A percentile compares a stretch with the other conserved stretches of the same genome.
phyloP scores from a whole-genome alignment of 164 flowering plant genomes.

The Chloranthus sessilifolius region DNA sequence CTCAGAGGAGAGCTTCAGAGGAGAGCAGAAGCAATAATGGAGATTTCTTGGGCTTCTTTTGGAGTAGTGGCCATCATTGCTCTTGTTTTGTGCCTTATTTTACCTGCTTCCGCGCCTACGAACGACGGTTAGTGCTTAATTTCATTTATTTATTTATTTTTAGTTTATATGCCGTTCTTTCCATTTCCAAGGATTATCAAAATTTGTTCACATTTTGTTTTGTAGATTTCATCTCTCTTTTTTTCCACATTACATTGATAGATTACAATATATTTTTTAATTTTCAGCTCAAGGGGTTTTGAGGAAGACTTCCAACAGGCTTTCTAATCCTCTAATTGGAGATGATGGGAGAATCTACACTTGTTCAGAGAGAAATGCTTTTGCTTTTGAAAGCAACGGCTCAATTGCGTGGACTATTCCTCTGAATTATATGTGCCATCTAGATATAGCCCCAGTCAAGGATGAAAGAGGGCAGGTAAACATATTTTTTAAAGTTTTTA shows the following conservation, averaged over 20 bases:
- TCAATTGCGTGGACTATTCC: slow-evolving; percentile 61
- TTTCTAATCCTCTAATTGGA: slow-evolving; percentile 62
- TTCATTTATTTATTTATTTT: too few relatives aligned
- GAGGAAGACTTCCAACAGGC: slow-evolving; percentile 29
- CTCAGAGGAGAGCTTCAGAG: too few relatives aligned
- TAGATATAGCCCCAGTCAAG: slow-evolving; percentile 43
- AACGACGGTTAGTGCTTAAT: too few relatives aligned
- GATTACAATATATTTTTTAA: too few relatives aligned
- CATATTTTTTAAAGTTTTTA: too few relatives aligned
- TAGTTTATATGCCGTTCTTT: neutral
- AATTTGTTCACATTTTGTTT: neutral
- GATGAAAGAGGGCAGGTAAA: slow-evolving; percentile 58
- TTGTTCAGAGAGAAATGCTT: slow-evolving; percentile 54
- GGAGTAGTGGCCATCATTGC: too few relatives aligned
- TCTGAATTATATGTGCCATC: slow-evolving; percentile 52
- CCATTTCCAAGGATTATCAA: neutral
- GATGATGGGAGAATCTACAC: slow-evolving; percentile 69
- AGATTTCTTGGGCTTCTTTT: too few relatives aligned
- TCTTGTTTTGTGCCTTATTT: too few relatives aligned
- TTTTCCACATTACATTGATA: neutral
- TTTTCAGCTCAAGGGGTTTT: slow-evolving; percentile 34
- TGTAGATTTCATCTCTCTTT: neutral
- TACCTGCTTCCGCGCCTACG: too few relatives aligned
- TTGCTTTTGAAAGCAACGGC: slow-evolving; percentile 76
- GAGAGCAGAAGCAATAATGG: too few relatives aligned